Base-by-base conservation (phyloP, 106 monocot genomes). In the Dactylorhiza incarnata region DNA sequence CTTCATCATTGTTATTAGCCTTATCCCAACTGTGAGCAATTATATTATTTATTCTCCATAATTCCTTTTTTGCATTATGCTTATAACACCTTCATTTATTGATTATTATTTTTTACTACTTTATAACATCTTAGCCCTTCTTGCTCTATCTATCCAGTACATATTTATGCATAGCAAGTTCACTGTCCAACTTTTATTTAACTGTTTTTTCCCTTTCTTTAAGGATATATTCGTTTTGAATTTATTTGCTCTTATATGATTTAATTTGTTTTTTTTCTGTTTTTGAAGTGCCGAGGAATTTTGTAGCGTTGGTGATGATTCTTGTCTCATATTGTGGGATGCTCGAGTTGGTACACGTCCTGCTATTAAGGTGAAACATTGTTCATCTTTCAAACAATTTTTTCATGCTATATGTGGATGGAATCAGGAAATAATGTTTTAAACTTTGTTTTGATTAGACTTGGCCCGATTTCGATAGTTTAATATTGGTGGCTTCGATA, bases 251-350 rank as follows among this genome's bases (percentile, higher is more conserved):
- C 24, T 49, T 22, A 22, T 24, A 5, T 49, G 19, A 22, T 20
- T 50, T 50, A 4, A 23, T 29, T 67, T 49, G 71, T 66, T 74
- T 68, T 56, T 37, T 37, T 37, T 2, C 37, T 55, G n/a, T 55
- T 79, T 24, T 16, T 83, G 71, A 80, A 97, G 96, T 79, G 76
- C 78, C 25, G 89, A 91, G 82, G 96, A 97, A 78, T 97, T 97
- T 77, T 97, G 96, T 79, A 97, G 96, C 76, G 96, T 97, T 9
- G 96, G 96, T 58, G 96, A 93, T 84, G 96, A 97, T 84, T 91
- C 91, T 68, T 93, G 93, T 76, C 93, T 97, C 25, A 93, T 93
- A 78, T 79, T 93, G 19, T 97, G 96, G 96, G 96, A 97, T 97
- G 93, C 93, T 76, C 96, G 96, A 72, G 67, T 49, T 81, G 93